Evolutionary conservation across 1,284 basidiomycete genomes (phyloP).

Genomic region (Mycosarcoma maydis): DNA sequence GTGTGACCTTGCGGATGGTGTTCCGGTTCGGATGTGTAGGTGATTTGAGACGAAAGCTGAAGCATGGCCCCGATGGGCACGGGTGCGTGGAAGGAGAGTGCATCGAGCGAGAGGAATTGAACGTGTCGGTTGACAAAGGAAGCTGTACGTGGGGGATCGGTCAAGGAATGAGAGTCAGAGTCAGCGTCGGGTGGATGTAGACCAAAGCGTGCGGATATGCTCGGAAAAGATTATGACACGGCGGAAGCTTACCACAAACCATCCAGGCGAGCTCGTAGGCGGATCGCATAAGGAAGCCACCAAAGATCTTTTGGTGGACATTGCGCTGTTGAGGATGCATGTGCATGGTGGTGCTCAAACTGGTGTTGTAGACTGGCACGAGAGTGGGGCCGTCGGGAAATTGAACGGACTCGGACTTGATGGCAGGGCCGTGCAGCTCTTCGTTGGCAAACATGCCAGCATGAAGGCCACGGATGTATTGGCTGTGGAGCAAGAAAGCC

Average conservation of each 20-base stretch:
- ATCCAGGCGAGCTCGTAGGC: constrained; percentile 68
- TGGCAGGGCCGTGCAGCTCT: constrained; percentile 22
- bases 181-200: too few species aligned
- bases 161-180: too few species aligned
- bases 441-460: constrained; percentile 44
- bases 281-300: constrained; percentile 56
- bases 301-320: constrained; percentile 59
- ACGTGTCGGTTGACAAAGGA: constrained; percentile 63
- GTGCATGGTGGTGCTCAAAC: constrained; percentile 53
- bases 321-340: constrained; percentile 65
- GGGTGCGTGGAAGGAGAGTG: constrained; percentile 57
- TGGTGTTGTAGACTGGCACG: constrained; percentile 56
- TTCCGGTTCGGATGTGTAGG: constrained; percentile 43
- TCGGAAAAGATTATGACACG: too few species aligned
- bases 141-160: too few species aligned
- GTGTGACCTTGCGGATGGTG: constrained; percentile 12
- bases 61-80: constrained; percentile 62
- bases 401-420: constrained; percentile 13
- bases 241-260: constrained; percentile 51
- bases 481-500: constrained; percentile 62
- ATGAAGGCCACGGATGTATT: constrained; percentile 54
- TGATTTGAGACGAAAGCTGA: constrained; percentile 54
- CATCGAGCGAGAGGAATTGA: constrained; percentile 66
- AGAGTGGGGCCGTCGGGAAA: constrained; percentile 29
- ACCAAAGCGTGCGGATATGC: too few species aligned